phyloP scores from a whole-genome alignment of 106 monocot genomes.

The Platanthera zijinensis region DNA sequence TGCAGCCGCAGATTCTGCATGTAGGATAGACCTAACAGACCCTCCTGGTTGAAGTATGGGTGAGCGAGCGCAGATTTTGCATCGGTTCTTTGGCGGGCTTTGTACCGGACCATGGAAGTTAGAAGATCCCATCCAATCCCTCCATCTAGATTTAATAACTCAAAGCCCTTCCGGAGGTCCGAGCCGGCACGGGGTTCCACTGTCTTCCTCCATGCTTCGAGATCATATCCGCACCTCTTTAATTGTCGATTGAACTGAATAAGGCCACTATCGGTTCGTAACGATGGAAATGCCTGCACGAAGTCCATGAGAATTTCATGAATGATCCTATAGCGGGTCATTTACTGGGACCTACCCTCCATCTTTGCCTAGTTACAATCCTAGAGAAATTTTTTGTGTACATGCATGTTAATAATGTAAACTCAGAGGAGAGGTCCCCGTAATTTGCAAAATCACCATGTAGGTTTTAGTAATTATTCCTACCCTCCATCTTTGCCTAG shows the following conservation, averaged over 20 bases:
- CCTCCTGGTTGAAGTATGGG: slow-evolving; percentile 87
- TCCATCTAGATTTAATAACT: slow-evolving; percentile 69
- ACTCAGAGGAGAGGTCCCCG: too few relatives aligned
- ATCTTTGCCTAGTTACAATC: too few relatives aligned
- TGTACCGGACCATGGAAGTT: slow-evolving; percentile 83
- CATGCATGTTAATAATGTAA: too few relatives aligned
- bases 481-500: too few relatives aligned
- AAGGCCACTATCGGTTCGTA: slow-evolving; percentile 64
- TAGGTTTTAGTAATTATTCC: too few relatives aligned
- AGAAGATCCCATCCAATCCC: slow-evolving; percentile 94
- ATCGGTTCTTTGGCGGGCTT: slow-evolving; percentile 82
- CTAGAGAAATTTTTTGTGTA: too few relatives aligned
- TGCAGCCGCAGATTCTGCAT: slow-evolving; percentile 87
- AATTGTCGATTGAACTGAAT: slow-evolving; percentile 95
- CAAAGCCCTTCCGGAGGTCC: slow-evolving; percentile 72
- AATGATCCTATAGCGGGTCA: background rate
- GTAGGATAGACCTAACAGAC: slow-evolving; percentile 69
- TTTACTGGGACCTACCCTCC: too few relatives aligned
- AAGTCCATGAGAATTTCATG: background rate
- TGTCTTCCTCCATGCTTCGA: slow-evolving; percentile 58
- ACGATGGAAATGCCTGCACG: slow-evolving; percentile 66
- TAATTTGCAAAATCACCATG: too few relatives aligned
- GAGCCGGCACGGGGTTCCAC: slow-evolving; percentile 74
- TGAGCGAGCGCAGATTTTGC: slow-evolving; percentile 86
- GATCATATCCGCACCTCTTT: slow-evolving; percentile 74